A percentile compares a stretch with the other conserved stretches of the same genome.
Conservation (phyloP, 257 asterid genomes). For the Rhazya stricta region DNA sequence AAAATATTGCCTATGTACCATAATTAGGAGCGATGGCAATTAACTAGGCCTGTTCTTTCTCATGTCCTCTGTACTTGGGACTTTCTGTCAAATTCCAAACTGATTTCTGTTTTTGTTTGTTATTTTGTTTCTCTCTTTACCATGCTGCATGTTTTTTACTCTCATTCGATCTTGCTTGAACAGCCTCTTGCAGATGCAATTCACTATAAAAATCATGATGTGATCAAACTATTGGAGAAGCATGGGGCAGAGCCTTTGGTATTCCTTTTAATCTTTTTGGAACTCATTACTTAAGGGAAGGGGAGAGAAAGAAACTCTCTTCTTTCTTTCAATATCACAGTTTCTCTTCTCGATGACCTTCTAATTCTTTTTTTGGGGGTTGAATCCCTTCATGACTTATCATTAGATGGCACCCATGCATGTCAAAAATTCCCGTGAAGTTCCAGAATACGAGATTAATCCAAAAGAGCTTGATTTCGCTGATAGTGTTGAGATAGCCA, state of each 20-base stretch:
- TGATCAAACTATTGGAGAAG: conserved; percentile 72
- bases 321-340: background rate
- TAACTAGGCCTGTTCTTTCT: background rate
- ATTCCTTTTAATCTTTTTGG: conserved; percentile 18
- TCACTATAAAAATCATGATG: conserved; percentile 76
- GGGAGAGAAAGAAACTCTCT: background rate
- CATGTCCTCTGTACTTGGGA: background rate
- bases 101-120: background rate
- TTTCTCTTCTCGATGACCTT: background rate
- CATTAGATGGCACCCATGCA: conserved; percentile 85
- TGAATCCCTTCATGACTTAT: background rate
- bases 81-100: background rate
- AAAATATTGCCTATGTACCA: background rate
- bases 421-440: conserved; percentile 61
- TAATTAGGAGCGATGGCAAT: background rate
- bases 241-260: conserved; percentile 68
- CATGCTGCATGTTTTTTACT: background rate
- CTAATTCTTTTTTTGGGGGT: background rate
- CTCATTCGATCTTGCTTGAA: conserved; percentile 21
- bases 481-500: conserved; percentile 55
- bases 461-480: conserved; percentile 83
- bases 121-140: background rate
- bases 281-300: background rate
- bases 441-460: conserved; percentile 89
- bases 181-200: conserved; percentile 92